A percentile compares a stretch with the other conserved stretches of the same genome.
Evolutionary conservation across 257 asterid genomes (phyloP).

Genomic region (Penstemon newberryi): DNA sequence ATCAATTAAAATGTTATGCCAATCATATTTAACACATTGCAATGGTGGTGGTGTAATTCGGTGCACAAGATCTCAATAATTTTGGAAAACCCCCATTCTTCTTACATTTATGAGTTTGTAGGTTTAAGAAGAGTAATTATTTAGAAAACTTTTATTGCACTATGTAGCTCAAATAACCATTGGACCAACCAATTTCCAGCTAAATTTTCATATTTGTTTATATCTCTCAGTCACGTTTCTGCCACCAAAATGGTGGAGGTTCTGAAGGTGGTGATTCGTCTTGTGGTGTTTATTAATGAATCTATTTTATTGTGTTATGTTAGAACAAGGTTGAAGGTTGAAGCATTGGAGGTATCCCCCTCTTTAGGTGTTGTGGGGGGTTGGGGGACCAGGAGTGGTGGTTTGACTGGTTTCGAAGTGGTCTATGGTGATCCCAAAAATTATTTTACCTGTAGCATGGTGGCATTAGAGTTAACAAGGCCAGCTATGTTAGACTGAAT

Average conservation of each 20-base stretch:
- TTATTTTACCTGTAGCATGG: too few species aligned
- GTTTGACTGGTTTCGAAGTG: too few species aligned
- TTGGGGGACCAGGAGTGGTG: too few species aligned
- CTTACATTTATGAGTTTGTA: neutral
- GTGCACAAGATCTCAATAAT: slow-evolving; percentile 1
- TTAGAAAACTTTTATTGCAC: neutral
- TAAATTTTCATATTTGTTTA: neutral
- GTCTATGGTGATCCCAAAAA: too few species aligned
- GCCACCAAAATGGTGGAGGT: neutral
- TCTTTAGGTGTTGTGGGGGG: too few species aligned
- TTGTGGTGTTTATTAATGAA: too few species aligned
- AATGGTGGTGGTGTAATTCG: slow-evolving; percentile 6
- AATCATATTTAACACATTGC: neutral
- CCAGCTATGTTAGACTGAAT: too few species aligned
- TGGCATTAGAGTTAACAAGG: too few species aligned
- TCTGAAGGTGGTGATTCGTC: neutral
- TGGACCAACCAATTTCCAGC: neutral
- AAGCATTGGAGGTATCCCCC: too few species aligned
- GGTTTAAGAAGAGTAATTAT: neutral
- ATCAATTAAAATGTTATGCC: slow-evolving; percentile 6
- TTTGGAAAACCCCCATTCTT: neutral
- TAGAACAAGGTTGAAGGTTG: too few species aligned
- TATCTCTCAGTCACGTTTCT: neutral
- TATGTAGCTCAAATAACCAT: neutral
- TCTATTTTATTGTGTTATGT: too few species aligned